Evolutionary conservation across 106 monocot genomes (phyloP), one percentile per base, ranked within the genome.

Genomic region (Apostasia shenzhenica): DNA sequence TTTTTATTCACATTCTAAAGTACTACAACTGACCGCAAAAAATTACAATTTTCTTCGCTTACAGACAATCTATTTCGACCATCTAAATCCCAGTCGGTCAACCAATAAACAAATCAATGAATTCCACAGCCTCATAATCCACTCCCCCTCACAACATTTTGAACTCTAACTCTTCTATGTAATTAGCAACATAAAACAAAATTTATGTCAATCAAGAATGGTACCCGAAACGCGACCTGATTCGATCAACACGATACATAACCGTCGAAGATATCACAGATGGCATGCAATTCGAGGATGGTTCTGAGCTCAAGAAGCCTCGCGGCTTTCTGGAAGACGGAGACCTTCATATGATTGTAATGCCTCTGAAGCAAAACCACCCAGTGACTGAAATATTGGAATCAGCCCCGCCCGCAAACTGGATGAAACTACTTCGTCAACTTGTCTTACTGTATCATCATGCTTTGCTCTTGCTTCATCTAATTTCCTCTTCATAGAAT

Each of bases 391-490:
- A 48, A 99, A 90, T 57, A 93, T 59, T 7, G 87, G 89, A 45
- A 73, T 49, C 45, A 99, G 60, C 46, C 92, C 87, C 45, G 42
- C 58, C 39, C 61, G 71, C 59, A 99, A 78, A 65, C 76, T 78
- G 42, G 54, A 55, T 3, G 84, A 86, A 41, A 79, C 77, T 38
- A 45, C 67, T 55, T 64, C 55, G 57, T 89, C 68, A 37, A 83
- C 64, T 46, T 76, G 71, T 47, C 72, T 85, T n/a, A 83, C 2
- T 38, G 68, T 66, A 61, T 85, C 81, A 40, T 61, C 68, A 61
- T 90, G 86, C 40, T 70, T 87, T 40, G 41, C 62, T 50, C 41
- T 89, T 73, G 86, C 84, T 59, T 88, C 86, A 53, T 92, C 87
- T 57, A 84, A 73, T 77, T 73, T 88, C 66, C 70, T 87, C 66